Conservation (phyloP, 169 alveolate species). For the Eimeria sp. region DNA sequence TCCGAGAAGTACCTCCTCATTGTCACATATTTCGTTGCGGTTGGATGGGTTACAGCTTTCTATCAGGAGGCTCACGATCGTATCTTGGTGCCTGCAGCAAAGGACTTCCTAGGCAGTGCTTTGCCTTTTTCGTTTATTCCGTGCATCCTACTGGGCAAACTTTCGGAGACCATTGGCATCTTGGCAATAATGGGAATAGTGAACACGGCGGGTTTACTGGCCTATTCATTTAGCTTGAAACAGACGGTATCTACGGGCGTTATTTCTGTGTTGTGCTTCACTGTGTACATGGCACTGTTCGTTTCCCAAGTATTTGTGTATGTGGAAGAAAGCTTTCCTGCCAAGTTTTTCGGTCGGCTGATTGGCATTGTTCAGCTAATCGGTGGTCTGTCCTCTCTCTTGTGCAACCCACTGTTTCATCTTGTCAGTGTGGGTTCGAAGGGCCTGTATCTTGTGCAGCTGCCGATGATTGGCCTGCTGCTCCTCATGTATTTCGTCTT, state of each 20-base stretch:
- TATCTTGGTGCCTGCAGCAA: constrained; percentile 6
- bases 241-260: constrained; percentile 72
- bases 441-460: constrained; percentile 15
- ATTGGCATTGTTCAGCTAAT: constrained; percentile 83
- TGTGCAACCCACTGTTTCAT: constrained; percentile 83
- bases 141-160: constrained; percentile 76
- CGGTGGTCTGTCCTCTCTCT: constrained; percentile 85
- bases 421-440: background rate
- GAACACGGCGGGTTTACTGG: constrained; percentile 83
- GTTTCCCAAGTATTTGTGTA: constrained; percentile 85
- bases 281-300: constrained; percentile 84
- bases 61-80: constrained; percentile 74
- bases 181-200: constrained; percentile 74
- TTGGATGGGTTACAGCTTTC: constrained; percentile 51
- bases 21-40: constrained; percentile 62
- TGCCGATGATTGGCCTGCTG: constrained; percentile 19
- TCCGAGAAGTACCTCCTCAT: constrained; percentile 31
- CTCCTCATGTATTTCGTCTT: constrained; percentile 2
- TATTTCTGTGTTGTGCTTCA: constrained; percentile 82
- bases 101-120: constrained; percentile 15
- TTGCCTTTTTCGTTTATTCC: constrained; percentile 80
- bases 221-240: constrained; percentile 83
- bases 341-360: constrained; percentile 85
- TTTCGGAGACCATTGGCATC: constrained; percentile 74
- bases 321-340: constrained; percentile 83